Conservation (phyloP, 1,284 basidiomycete genomes). For the Tremellales sp. region DNA sequence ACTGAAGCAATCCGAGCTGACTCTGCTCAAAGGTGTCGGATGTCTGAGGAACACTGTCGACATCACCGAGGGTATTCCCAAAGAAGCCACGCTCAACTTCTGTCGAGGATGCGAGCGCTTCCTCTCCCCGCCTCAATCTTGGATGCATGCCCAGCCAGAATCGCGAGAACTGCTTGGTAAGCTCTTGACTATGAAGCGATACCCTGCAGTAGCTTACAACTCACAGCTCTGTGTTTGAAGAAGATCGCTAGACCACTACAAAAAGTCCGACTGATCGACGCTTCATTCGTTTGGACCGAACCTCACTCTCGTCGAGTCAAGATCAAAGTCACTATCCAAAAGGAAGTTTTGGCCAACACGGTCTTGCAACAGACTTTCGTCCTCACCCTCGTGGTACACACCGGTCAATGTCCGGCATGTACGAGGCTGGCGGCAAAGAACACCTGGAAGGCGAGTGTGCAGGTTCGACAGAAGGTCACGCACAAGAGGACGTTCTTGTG, state of each 20-base stretch:
- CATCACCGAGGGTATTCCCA: constrained; percentile 97
- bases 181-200: constrained; percentile 1
- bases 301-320: constrained; percentile 92
- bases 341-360: constrained; percentile 93
- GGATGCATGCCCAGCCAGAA: constrained; percentile 83
- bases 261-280: constrained; percentile 93
- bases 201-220: not conserved
- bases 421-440: constrained; percentile 93
- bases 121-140: constrained; percentile 82
- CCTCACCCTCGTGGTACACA: constrained; percentile 91
- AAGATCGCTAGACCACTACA: constrained; percentile 84
- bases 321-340: constrained; percentile 95
- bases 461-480: constrained; percentile 94
- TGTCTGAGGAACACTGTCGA: constrained; percentile 63
- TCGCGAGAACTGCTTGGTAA: constrained; percentile 78
- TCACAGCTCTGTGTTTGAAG: constrained; percentile 72
- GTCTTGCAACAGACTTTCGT: constrained; percentile 97
- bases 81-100: constrained; percentile 90
- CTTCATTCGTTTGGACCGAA: constrained; percentile 99
- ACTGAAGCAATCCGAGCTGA: constrained; percentile 1
- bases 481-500: constrained; percentile 98
- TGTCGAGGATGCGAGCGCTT: constrained; percentile 97
- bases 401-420: constrained; percentile 94
- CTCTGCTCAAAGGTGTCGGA: constrained; percentile 28
- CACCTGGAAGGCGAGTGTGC: constrained; percentile 95